Evolutionary conservation across 2,329 filamentous ascomycete species (phyloP).

Genomic region (Colletotrichum spinosum): DNA sequence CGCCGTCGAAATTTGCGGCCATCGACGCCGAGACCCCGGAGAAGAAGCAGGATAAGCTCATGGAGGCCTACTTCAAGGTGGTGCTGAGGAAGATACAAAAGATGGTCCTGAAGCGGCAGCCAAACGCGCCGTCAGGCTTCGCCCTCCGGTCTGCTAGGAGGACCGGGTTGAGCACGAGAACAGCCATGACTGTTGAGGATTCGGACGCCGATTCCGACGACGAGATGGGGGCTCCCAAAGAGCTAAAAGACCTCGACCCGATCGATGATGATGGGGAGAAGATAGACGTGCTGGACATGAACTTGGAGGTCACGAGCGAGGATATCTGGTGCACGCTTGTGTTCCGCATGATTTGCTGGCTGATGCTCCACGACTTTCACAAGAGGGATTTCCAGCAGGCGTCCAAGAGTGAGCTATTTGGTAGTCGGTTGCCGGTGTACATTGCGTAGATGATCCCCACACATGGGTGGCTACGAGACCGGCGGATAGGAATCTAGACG

Average conservation of each 20-base stretch:
- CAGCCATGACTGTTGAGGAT: no score
- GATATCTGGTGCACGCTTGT: constrained; percentile 67
- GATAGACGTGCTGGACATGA: background rate
- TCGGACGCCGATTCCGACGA: no score
- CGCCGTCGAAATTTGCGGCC: constrained; percentile 52
- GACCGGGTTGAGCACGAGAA: no score
- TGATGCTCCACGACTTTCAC: constrained; percentile 68
- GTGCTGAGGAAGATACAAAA: constrained; percentile 53
- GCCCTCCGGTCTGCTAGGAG: background rate
- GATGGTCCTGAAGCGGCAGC: background rate
- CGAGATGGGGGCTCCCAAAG: no score
- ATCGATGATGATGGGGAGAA: constrained; percentile 12
- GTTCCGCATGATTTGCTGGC: constrained; percentile 69
- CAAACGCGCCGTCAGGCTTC: constrained; percentile 6
- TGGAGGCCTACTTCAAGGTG: constrained; percentile 63
- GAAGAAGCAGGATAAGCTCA: constrained; percentile 61
- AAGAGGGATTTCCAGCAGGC: constrained; percentile 62
- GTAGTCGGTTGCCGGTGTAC: constrained; percentile 67
- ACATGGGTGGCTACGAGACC: background rate
- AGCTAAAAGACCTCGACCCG: background rate
- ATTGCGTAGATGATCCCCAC: constrained; percentile 48
- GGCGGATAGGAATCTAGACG: background rate
- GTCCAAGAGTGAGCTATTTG: constrained; percentile 64
- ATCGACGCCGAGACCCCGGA: constrained; percentile 61
- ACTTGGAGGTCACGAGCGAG: constrained; percentile 39